Evolutionary conservation across 1,284 basidiomycete genomes (phyloP), one percentile per base, ranked within the genome.

Genomic region (Cutaneotrichosporon mucoides): DNA sequence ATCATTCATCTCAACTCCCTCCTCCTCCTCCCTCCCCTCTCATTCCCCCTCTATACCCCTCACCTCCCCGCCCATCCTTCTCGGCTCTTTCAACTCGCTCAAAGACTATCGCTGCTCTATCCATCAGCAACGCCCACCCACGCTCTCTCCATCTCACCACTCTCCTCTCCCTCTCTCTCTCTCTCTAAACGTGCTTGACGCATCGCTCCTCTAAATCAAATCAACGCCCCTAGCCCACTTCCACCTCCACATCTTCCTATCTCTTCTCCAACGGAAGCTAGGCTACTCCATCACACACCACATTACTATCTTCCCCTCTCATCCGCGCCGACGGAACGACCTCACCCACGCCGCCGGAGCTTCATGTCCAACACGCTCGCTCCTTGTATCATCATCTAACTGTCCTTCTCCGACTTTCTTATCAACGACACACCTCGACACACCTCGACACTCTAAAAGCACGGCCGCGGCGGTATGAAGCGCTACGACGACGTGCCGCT

Each of bases 401-500:
- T 24, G 24, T 24, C 24, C 24, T 24, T 24, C 24, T 24, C 24
- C 24, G 24, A 24, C 24, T 24, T 24, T 24, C 24, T 24, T 24
- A 15, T 50, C 48, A 50, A n/a, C 52, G 37, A 36, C 37, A 15
- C 34, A 35, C 13, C n/a, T 13, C 44, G n/a, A n/a, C 37, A 15
- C 53, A 46, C 12, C 10, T 35, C n/a, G 2, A 35, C 44, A 33
- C 5, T 37, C 43, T 33, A 12, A 24, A 12, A 24, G n/a, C 37
- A 15, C 53, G 4, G n/a, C n/a, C 40, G 38, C 50, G 44, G 38
- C 54, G 42, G 45, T 42, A 64, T 65, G 56, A 54, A 64, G 15
- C 65, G 66, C 51, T 69, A 67, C 61, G 69, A 71, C 56, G 71
- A 75, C 51, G 67, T 63, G 13, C 75, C 75, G n/a, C 63, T 75